Evolutionary conservation across 345 rosid species (phyloP), one percentile per base, ranked within the genome.

Genomic region (Citrus hindsii): DNA sequence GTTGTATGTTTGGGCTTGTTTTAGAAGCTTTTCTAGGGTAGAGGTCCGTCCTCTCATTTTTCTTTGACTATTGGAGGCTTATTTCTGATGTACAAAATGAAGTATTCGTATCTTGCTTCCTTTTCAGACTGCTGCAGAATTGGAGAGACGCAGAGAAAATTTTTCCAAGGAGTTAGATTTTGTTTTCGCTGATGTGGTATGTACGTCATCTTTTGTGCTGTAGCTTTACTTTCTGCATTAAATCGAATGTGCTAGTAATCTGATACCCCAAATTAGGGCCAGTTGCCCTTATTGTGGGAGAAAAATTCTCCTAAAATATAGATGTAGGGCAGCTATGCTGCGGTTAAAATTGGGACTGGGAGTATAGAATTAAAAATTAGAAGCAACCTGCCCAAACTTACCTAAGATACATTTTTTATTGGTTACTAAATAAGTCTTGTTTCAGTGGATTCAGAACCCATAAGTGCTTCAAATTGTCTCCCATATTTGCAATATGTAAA

Each of bases 121-220:
- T 48, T 76, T 67, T 67, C 88, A 90, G 92, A 83, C 82, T 42
- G 90, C 91, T 37, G 94, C 94, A 7, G 92, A 90, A 82, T 69
- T 81, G 71, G 92, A 90, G 67, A 48, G 42, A 81, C 90, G 94
- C 27, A 84, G 88, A 82, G 94, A 87, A 56, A 87, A 78, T 0
- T 84, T 89, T 35, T 68, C 64, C 62, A 89, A 90, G 87, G 94
- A 90, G 83, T 83, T 89, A 76, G 94, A 90, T 81, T 87, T 90
- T 86, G 94, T 90, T 75, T 84, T 76, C n/a, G 90, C 91, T 7
- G 92, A 85, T 80, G 92, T 90, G 91, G 94, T 89, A 87, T 56
- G 65, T 70, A 18, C 2, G 2, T 18, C 22, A 21, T 40, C 65
- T 35, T 32, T 12, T 72, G 8, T 58, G 28, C 65, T 22, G 7